These are phyloP conservation scores for Scytalidium lignicola DNA, from an alignment of 2,329 filamentous ascomycete genomes.

Conservation along the genomic window DNA sequence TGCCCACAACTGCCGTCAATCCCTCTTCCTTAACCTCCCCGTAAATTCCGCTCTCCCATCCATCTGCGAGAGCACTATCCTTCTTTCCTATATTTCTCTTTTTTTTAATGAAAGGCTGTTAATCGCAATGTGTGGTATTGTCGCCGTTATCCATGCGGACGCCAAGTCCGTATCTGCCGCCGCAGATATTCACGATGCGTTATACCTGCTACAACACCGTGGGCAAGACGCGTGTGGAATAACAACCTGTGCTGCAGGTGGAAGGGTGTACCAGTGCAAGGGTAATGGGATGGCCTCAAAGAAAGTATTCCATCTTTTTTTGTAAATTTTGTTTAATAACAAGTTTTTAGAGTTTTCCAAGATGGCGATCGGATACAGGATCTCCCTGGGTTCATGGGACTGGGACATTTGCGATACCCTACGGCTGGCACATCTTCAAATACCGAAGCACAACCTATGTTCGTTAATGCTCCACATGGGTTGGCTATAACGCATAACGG, in stretches of 20 bases:
- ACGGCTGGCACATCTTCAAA: conserved; percentile 75
- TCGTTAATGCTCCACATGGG: conserved; percentile 82
- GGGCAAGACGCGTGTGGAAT: conserved; percentile 89
- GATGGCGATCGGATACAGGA: conserved; percentile 70
- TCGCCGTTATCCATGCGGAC: too few species aligned
- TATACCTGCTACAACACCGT: conserved; percentile 67
- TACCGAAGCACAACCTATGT: conserved; percentile 81
- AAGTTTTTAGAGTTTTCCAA: too few species aligned
- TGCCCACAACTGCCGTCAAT: too few species aligned
- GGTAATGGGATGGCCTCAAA: conserved; percentile 82
- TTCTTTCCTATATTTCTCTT: too few species aligned
- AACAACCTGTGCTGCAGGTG: conserved; percentile 60
- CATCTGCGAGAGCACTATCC: too few species aligned
- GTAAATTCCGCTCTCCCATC: too few species aligned
- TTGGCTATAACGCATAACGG: conserved; percentile 82
- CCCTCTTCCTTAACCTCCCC: too few species aligned
- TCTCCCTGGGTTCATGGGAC: conserved; percentile 79
- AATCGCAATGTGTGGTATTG: too few species aligned
- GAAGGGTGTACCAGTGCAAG: conserved; percentile 84
- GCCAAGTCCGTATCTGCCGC: conserved; percentile 46
- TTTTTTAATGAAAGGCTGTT: too few species aligned
- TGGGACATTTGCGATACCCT: conserved; percentile 83
- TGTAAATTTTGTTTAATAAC: too few species aligned
- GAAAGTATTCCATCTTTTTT: too few species aligned
- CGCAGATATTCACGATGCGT: conserved; percentile 62